Evolutionary conservation across 1,284 basidiomycete genomes (phyloP).

Genomic region (Peniophora sp.): DNA sequence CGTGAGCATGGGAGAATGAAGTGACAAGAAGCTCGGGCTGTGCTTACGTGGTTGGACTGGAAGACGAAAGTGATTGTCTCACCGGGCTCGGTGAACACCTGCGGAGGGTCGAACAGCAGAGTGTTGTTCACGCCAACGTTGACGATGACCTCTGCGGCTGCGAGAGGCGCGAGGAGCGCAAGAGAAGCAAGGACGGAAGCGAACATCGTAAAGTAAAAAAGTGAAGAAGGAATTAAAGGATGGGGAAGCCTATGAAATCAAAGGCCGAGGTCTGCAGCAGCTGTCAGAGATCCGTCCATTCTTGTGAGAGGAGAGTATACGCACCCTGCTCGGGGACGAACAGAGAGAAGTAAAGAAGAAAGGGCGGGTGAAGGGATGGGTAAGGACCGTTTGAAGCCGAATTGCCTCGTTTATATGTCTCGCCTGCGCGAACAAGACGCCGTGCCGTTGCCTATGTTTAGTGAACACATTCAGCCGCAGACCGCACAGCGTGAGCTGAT

Average conservation of each 20-base stretch:
- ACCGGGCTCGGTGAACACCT: not conserved
- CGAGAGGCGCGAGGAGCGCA: not conserved
- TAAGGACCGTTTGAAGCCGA: too few relatives aligned
- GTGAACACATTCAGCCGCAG: too few relatives aligned
- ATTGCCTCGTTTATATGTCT: too few relatives aligned
- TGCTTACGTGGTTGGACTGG: not conserved
- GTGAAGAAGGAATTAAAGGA: not conserved
- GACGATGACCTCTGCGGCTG: not conserved
- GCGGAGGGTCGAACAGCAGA: not conserved
- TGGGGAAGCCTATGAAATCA: not conserved
- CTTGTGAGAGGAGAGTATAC: not conserved
- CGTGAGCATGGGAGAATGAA: not conserved
- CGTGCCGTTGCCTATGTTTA: too few relatives aligned
- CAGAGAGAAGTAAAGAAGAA: not conserved
- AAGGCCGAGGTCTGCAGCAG: not conserved
- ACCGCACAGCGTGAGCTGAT: too few relatives aligned
- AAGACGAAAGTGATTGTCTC: not conserved
- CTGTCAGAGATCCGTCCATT: not conserved
- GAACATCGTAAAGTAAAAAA: not conserved
- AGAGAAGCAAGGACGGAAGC: not conserved
- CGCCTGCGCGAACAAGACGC: too few relatives aligned
- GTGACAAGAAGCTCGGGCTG: too few relatives aligned
- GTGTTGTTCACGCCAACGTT: not conserved
- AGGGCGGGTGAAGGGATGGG: not conserved
- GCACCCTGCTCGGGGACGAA: conserved; percentile 3